Percentiles rank a stretch among this genome's conserved stretches.
phyloP scores from a whole-genome alignment of 2,329 filamentous ascomycete genomes.

The Stylonectria norvegica region DNA sequence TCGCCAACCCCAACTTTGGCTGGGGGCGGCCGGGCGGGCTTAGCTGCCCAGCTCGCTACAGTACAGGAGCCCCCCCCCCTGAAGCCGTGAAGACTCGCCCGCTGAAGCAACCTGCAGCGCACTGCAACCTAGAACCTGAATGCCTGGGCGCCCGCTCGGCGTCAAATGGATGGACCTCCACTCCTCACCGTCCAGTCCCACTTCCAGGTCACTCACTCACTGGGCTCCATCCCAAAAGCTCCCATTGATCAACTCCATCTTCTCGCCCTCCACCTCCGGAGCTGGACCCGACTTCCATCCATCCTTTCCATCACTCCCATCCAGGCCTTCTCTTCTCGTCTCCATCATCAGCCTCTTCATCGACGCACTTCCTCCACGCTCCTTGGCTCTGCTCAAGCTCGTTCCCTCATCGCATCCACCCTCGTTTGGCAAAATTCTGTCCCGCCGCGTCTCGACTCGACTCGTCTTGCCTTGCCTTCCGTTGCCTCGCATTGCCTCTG shows the following conservation, averaged over 20 bases:
- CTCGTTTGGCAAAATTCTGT: conserved; percentile 37
- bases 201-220: conserved; percentile 7
- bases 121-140: too few relatives aligned
- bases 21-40: background rate
- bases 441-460: conserved; percentile 29
- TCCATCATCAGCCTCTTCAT: conserved; percentile 36
- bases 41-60: background rate
- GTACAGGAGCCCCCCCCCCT: background rate
- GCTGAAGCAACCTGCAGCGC: background rate
- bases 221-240: conserved; percentile 9
- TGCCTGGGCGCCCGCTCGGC: too few relatives aligned
- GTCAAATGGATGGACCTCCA: too few relatives aligned
- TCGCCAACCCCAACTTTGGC: conserved; percentile 1
- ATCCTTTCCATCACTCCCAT: conserved; percentile 36
- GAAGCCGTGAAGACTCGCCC: too few relatives aligned
- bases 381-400: conserved; percentile 37
- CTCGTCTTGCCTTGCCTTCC: conserved; percentile 15
- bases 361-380: conserved; percentile 35
- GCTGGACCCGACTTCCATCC: conserved; percentile 39
- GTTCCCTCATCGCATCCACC: conserved; percentile 30
- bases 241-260: conserved; percentile 13
- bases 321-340: conserved; percentile 40
- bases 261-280: conserved; percentile 28
- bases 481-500: background rate
- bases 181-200: conserved; percentile 21